Percentiles rank a stretch among this genome's conserved stretches.
phyloP scores from a whole-genome alignment of 2,329 filamentous ascomycete species.

The Stachybotrys echinatus region DNA sequence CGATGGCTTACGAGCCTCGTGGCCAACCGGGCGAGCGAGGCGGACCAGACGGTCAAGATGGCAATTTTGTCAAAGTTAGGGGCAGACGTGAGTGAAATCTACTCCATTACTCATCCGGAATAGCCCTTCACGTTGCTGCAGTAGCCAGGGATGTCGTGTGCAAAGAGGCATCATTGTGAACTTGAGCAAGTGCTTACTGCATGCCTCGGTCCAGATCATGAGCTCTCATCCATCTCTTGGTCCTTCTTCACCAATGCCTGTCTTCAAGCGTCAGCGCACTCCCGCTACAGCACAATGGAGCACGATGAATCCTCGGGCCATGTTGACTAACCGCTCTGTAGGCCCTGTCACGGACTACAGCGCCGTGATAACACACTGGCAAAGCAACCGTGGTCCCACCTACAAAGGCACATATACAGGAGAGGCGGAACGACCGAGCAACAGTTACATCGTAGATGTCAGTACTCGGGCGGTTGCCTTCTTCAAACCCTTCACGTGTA shows the following conservation, averaged over 20 bases:
- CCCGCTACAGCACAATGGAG: too few species aligned
- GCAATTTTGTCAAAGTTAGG: slow-evolving; percentile 41
- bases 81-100: slow-evolving; percentile 41
- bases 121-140: background rate
- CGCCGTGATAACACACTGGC: slow-evolving; percentile 85
- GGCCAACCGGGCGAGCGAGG: slow-evolving; percentile 40
- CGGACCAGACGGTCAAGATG: slow-evolving; percentile 35
- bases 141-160: too few species aligned
- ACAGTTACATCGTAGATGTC: slow-evolving; percentile 87
- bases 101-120: background rate
- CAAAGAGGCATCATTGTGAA: too few species aligned
- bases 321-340: too few species aligned
- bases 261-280: too few species aligned
- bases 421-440: slow-evolving; percentile 77
- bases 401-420: slow-evolving; percentile 67
- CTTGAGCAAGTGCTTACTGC: too few species aligned
- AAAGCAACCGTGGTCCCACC: slow-evolving; percentile 66
- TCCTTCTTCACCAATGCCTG: too few species aligned
- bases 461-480: slow-evolving; percentile 22
- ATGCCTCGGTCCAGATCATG: too few species aligned
- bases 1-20: slow-evolving; percentile 51
- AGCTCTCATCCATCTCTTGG: too few species aligned
- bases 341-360: slow-evolving; percentile 92
- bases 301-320: too few species aligned
- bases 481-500: slow-evolving; percentile 9